Base-by-base conservation (phyloP, 2,329 filamentous ascomycete species). In the Trichoderma sp. region DNA sequence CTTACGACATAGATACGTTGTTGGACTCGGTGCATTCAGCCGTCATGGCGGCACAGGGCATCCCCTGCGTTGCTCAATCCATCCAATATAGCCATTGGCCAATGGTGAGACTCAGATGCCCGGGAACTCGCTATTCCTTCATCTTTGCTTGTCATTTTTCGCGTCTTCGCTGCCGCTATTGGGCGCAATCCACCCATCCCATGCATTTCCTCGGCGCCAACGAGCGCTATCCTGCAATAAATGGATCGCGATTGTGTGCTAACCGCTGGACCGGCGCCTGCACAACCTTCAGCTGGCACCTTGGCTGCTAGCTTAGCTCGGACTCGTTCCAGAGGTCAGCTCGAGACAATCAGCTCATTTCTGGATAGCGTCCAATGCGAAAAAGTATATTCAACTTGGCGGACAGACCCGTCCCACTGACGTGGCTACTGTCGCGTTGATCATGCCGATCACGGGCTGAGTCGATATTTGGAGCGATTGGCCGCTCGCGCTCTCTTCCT, bases 311-410 rank as follows among this genome's bases (percentile, higher is more conserved):
- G 40, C 40, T 43, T n/a, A 33, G 62, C 62, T 58, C 63, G 55
- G 35, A 7, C 53, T 58, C 33, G 37, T 37, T 49, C 27, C 47
- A 29, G 57, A 29, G 8, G 53, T 47, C 62, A 57, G 62, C 53
- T 65, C 31, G 55, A 66, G 37, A 52, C 40, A 66, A 66, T 58
- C 63, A 24, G n/a, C 63, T 66, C 63, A 66, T 56, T 66, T 66
- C 53, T 58, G 35, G 37, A 58, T 58, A 58, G 63, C 27, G 53
- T 27, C 37, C 63, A 58, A 35, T 21, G 29, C 37, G 33, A 43
- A 40, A 40, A 43, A 43, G 40, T n/a, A 27, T 21, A 21, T 21
- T 8, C 37, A 49, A 49, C 6, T 43, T n/a, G 19, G 53, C 52
- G 31, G 29, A 21, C 37, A 49, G 24, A 19, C 16, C 35, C 63